Conservation (phyloP, 208 protist genomes). For the Wallacemonas sp. region DNA sequence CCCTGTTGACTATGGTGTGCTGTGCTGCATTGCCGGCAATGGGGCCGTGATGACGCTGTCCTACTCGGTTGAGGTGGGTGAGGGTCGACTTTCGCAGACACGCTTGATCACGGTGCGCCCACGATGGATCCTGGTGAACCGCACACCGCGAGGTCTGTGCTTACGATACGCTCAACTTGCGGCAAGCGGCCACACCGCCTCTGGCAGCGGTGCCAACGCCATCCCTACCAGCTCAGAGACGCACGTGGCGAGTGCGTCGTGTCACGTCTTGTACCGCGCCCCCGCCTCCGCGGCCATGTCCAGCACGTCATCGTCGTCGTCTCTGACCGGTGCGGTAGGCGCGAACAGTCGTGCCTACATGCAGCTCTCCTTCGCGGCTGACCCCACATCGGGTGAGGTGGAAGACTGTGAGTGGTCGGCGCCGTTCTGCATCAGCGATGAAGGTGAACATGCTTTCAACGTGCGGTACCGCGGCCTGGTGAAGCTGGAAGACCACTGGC, state of each 20-base stretch:
- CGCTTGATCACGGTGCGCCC: slow-evolving; percentile 59
- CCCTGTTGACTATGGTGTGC: slow-evolving; percentile 23
- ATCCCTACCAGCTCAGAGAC: slow-evolving; percentile 17
- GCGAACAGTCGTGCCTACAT: slow-evolving; percentile 1
- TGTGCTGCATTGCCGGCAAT: slow-evolving; percentile 19
- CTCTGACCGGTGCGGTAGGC: background rate
- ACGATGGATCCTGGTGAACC: slow-evolving; percentile 74
- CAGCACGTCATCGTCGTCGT: background rate
- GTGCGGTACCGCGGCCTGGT: slow-evolving; percentile 40
- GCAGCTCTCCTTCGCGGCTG: slow-evolving; percentile 16
- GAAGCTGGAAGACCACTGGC: slow-evolving; percentile 41
- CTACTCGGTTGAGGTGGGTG: slow-evolving; percentile 55
- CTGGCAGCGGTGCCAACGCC: background rate
- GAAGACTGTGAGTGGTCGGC: slow-evolving; percentile 39
- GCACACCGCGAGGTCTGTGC: slow-evolving; percentile 32
- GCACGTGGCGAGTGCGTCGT: background rate
- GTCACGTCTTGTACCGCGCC: slow-evolving; percentile 9
- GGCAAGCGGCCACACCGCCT: background rate
- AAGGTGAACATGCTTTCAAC: slow-evolving; percentile 55
- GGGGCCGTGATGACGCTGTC: slow-evolving; percentile 43
- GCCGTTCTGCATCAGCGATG: slow-evolving; percentile 42
- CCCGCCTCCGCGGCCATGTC: background rate
- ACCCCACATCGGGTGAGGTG: slow-evolving; percentile 22
- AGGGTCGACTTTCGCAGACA: slow-evolving; percentile 43
- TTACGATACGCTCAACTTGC: background rate